Conservation (phyloP, 495 filamentous ascomycete species). For the Penicillium ochrochloron region DNA sequence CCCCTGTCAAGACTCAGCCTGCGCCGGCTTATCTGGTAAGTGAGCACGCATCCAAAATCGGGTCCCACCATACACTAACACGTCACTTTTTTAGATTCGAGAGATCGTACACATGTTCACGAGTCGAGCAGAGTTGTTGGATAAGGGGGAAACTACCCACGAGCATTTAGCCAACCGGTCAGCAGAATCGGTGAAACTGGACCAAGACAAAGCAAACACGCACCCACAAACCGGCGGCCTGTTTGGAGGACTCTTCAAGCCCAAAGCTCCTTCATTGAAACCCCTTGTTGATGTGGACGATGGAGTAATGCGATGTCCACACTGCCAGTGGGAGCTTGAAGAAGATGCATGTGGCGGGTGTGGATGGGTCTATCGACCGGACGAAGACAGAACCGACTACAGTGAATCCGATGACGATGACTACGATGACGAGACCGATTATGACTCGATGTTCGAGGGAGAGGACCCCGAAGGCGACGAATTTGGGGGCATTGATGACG, state of each 20-base stretch:
- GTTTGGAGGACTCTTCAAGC: constrained; percentile 67
- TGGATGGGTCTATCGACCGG: constrained; percentile 47
- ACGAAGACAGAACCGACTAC: constrained; percentile 41
- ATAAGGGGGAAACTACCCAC: constrained; percentile 63
- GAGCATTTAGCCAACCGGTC: constrained; percentile 62
- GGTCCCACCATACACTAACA: background rate
- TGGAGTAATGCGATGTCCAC: constrained; percentile 65
- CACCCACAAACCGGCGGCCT: constrained; percentile 59
- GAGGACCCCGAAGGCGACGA: constrained; percentile 43
- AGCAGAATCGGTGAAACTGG: constrained; percentile 66
- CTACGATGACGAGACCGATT: constrained; percentile 37
- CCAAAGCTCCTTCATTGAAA: constrained; percentile 26
- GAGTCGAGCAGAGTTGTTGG: constrained; percentile 64
- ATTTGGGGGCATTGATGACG: constrained; percentile 36
- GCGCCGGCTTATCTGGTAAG: constrained; percentile 73
- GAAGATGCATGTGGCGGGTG: constrained; percentile 61
- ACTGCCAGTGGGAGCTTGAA: constrained; percentile 67
- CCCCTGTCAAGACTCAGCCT: constrained; percentile 60
- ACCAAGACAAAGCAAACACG: constrained; percentile 55
- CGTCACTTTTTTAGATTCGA: constrained; percentile 57
- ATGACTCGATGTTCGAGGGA: constrained; percentile 37
- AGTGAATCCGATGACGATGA: constrained; percentile 38
- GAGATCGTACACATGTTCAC: constrained; percentile 71
- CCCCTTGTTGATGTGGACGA: constrained; percentile 64
- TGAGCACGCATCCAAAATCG: background rate